phyloP scores from a whole-genome alignment of 2,329 filamentous ascomycete species.

The Ophiocordyceps camponoti-leonardi region DNA sequence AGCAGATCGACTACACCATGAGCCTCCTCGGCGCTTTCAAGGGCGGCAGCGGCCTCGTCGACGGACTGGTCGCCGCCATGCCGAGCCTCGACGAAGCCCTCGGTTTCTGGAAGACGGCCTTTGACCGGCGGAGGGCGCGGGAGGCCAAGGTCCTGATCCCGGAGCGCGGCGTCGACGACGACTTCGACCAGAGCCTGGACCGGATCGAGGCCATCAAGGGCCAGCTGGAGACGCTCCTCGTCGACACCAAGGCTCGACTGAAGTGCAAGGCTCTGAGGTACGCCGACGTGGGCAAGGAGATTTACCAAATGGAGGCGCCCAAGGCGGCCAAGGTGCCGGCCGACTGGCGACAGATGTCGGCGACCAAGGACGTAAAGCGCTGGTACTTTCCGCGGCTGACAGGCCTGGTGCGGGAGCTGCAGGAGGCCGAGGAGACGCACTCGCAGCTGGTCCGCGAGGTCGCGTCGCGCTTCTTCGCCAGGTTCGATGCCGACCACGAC shows the following conservation, averaged over 20 bases:
- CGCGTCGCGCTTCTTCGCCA: constrained; percentile 60
- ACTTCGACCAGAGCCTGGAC: constrained; percentile 75
- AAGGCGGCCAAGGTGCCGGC: constrained; percentile 73
- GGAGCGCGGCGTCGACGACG: constrained; percentile 71
- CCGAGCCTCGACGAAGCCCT: constrained; percentile 62
- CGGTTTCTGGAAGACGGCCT: constrained; percentile 78
- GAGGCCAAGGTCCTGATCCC: constrained; percentile 73
- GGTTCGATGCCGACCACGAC: constrained; percentile 71
- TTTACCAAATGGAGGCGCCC: constrained; percentile 88
- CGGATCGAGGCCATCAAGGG: constrained; percentile 58
- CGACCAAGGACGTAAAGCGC: constrained; percentile 74
- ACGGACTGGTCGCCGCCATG: constrained; percentile 70
- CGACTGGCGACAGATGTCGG: constrained; percentile 91
- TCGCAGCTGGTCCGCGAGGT: constrained; percentile 81
- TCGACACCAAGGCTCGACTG: constrained; percentile 53
- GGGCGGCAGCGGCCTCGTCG: constrained; percentile 67
- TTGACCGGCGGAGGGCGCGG: constrained; percentile 65
- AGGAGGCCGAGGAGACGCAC: constrained; percentile 88
- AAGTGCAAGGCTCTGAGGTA: constrained; percentile 59
- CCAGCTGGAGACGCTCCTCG: constrained; percentile 54
- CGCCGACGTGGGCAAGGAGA: constrained; percentile 84
- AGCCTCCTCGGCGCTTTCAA: constrained; percentile 62
- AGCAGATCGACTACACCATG: constrained; percentile 69
- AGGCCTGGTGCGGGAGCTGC: constrained; percentile 66
- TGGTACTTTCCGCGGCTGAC: constrained; percentile 85